Evolutionary conservation across 2,329 filamentous ascomycete species (phyloP).

Genomic region (Nemania sp.): DNA sequence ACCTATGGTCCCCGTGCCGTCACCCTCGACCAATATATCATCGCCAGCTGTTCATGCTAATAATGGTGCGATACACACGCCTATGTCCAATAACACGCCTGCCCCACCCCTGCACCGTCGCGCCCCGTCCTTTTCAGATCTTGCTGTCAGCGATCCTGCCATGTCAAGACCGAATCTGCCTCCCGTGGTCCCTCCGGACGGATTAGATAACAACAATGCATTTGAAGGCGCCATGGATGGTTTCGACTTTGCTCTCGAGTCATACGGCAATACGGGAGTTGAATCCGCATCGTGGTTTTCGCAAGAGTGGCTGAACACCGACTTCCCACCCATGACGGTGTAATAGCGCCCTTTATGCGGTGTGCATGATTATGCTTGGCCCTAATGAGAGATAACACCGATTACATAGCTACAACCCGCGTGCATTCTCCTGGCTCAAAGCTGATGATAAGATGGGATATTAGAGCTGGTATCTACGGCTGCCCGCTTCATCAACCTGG

Average conservation of each 20-base stretch:
- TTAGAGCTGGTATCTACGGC: neutral
- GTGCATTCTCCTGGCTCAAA: neutral
- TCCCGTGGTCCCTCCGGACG: conserved; percentile 41
- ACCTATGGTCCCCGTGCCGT: conserved; percentile 34
- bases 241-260: conserved; percentile 50
- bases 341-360: conserved; percentile 7
- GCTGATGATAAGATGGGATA: neutral
- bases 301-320: conserved; percentile 39
- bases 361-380: neutral
- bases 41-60: conserved; percentile 30
- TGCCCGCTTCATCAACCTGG: neutral
- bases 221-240: conserved; percentile 54
- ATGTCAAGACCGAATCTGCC: conserved; percentile 38
- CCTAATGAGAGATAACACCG: neutral
- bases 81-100: conserved; percentile 27
- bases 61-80: conserved; percentile 31
- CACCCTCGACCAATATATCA: conserved; percentile 34
- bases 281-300: conserved; percentile 41
- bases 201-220: conserved; percentile 53
- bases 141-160: conserved; percentile 33
- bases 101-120: conserved; percentile 28
- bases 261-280: conserved; percentile 45
- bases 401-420: neutral
- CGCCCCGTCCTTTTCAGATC: conserved; percentile 32
- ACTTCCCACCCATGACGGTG: conserved; percentile 37